A percentile compares a stretch with the other conserved stretches of the same genome.
Evolutionary conservation across 2,329 filamentous ascomycete genomes (phyloP).

Genomic region (Neonectria sp.): DNA sequence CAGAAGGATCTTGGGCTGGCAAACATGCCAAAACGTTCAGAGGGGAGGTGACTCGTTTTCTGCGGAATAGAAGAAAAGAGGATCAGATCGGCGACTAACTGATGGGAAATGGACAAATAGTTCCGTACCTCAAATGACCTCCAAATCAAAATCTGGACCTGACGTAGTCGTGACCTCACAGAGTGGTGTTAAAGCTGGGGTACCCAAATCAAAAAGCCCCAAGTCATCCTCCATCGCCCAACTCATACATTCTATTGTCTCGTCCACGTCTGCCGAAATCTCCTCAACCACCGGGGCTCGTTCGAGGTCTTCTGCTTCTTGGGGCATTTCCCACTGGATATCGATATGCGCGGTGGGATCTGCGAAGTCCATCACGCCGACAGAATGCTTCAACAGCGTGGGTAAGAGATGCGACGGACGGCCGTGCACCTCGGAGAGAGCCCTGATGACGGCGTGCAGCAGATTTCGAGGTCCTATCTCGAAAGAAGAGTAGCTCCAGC

Average conservation of each 20-base stretch:
- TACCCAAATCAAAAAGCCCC: not conserved
- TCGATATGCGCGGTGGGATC: conserved; percentile 36
- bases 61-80: not conserved
- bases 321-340: conserved; percentile 22
- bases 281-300: conserved; percentile 31
- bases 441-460: conserved; percentile 46
- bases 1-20: not conserved
- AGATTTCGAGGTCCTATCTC: conserved; percentile 49
- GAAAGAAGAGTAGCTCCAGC: conserved; percentile 39
- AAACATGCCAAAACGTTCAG: not conserved
- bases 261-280: conserved; percentile 16
- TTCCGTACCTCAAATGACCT: not conserved
- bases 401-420: conserved; percentile 48
- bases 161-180: not conserved
- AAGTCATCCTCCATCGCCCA: not conserved
- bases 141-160: not conserved
- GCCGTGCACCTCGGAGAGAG: conserved; percentile 46
- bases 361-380: conserved; percentile 24
- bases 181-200: not conserved
- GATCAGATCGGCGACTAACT: not conserved
- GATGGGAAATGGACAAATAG: not conserved
- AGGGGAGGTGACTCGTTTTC: not conserved
- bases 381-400: conserved; percentile 46
- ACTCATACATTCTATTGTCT: not conserved
- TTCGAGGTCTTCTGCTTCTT: not conserved